Conservation (phyloP, 768 basidiomycete genomes). For the Amanita phalloides region DNA sequence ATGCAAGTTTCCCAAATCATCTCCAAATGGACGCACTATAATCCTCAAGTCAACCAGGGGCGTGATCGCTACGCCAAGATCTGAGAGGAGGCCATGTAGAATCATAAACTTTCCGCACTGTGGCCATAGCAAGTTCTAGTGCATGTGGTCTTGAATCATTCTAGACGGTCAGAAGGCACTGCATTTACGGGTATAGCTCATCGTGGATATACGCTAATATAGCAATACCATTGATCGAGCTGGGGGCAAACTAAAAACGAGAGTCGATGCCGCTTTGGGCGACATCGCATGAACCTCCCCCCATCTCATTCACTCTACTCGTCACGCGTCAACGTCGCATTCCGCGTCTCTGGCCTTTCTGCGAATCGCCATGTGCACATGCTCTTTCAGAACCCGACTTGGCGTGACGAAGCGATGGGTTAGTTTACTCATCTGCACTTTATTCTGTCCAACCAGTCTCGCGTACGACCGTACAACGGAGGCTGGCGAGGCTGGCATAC, state of each 20-base stretch:
- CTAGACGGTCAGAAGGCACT: neutral
- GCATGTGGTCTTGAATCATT: neutral
- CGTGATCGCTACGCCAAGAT: no score
- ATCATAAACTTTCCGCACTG: no score
- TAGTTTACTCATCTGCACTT: neutral
- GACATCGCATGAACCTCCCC: neutral
- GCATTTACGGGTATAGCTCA: neutral
- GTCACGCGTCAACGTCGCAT: neutral
- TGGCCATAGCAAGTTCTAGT: neutral
- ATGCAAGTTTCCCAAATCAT: no score
- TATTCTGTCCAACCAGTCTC: neutral
- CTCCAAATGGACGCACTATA: no score
- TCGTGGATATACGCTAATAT: neutral
- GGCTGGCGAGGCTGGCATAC: constrained; percentile 24
- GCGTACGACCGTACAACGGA: constrained; percentile 23
- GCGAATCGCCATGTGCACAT: neutral
- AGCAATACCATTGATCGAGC: neutral
- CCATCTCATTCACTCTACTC: neutral
- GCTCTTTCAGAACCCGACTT: neutral
- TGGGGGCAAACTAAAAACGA: neutral
- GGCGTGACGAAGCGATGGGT: no score
- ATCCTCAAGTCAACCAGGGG: no score
- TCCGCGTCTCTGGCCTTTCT: neutral
- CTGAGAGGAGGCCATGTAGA: no score
- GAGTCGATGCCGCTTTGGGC: neutral